Evolutionary conservation across 129 eudicot species (phyloP).

Genomic region (Scalesia atractyloides): DNA sequence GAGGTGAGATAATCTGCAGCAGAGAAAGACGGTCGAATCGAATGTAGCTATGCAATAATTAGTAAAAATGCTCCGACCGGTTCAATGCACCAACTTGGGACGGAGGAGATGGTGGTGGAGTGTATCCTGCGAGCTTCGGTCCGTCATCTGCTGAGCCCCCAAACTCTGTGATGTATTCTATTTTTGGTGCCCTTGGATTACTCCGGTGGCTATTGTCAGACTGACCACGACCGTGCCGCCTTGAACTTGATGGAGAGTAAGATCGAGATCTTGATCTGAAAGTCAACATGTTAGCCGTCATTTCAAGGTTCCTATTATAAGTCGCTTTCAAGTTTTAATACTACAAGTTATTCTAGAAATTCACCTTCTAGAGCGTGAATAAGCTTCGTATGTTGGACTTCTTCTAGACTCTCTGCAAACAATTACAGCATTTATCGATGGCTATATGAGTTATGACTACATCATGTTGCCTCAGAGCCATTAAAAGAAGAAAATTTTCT

Average conservation of each 20-base stretch:
- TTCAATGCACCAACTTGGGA: conserved; percentile 66
- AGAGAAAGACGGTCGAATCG: conserved; percentile 64
- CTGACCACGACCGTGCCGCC: conserved; percentile 74
- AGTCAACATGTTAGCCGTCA: conserved; percentile 12
- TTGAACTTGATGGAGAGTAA: conserved; percentile 77
- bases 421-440: not conserved
- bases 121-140: conserved; percentile 78
- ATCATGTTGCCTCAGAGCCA: not conserved
- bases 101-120: conserved; percentile 91
- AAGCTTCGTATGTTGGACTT: conserved; percentile 98
- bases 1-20: conserved; percentile 59
- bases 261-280: conserved; percentile 81
- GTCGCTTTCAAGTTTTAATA: not conserved
- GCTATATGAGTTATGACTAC: not conserved
- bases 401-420: conserved; percentile 84
- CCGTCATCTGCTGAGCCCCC: conserved; percentile 76
- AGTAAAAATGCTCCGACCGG: conserved; percentile 99
- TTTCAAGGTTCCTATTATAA: not conserved
- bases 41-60: conserved; percentile 84
- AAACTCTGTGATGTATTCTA: conserved; percentile 91
- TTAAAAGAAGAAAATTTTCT: not conserved
- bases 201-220: conserved; percentile 68
- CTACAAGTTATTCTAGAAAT: not conserved
- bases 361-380: conserved; percentile 87
- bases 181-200: conserved; percentile 84